Percentiles rank a stretch among this genome's conserved stretches.
These are phyloP conservation scores for Prunus davidiana DNA, from an alignment of 306 rosid genomes.

Conservation along the genomic window DNA sequence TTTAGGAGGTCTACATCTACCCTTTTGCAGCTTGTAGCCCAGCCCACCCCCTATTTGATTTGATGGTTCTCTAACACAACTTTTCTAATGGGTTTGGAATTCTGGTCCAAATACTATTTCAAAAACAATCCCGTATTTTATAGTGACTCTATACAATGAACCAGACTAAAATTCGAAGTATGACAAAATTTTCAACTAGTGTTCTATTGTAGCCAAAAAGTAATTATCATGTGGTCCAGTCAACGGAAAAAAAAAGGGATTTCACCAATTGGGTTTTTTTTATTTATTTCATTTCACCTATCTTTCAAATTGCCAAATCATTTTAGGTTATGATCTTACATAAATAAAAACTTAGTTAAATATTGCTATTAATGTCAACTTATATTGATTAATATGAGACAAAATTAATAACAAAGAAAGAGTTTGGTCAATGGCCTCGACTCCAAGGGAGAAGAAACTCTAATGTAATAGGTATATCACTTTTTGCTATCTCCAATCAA, in stretches of 20 bases:
- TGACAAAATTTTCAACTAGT: no score
- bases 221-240: no score
- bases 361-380: background rate
- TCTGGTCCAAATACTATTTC: background rate
- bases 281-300: no score
- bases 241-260: no score
- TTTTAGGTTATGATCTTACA: background rate
- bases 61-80: background rate
- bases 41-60: background rate
- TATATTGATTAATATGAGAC: background rate
- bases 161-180: no score
- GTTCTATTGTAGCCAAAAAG: no score
- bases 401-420: background rate
- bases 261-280: no score
- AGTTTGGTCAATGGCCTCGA: background rate
- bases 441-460: no score
- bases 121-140: no score
- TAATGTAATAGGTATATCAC: fast-evolving
- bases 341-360: background rate
- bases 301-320: background rate
- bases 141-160: no score
- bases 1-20: background rate
- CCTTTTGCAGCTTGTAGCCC: background rate
- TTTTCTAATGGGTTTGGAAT: background rate
- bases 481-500: fast-evolving